Evolutionary conservation across 805 yeast genomes (phyloP), one percentile per base, ranked within the genome.

Genomic region (Ascoidea asiatica): DNA sequence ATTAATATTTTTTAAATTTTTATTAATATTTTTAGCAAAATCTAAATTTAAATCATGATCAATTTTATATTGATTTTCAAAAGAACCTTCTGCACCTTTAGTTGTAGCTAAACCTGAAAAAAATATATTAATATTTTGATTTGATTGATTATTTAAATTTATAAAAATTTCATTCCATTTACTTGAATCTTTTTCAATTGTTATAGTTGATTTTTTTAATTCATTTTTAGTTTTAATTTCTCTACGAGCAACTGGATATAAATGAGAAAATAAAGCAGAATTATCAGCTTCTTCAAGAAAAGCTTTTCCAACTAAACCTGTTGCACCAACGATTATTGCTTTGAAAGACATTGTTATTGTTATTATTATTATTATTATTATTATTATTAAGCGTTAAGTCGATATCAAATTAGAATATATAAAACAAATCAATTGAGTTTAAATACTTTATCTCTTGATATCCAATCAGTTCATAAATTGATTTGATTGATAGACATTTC

Each of bases 101-200:
- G 94, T 85, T 5, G 95, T 82, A 5, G 89, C 95, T 51, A 88
- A 71, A 0, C 79, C 77, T 2, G 85, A 74, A 50, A 82, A 73
- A 45, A 80, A 65, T 3, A 65, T 63, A 22, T 71, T 67, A 8
- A 67, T 54, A 3, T 51, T 53, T 20, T 62, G 56, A 29, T 62
- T 56, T 17, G 56, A 37, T 54, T 56, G 38, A 19, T 44, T 46
- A 21, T 52, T 21, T 21, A 49, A 18, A 21, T 52, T 21, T 21
- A 49, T 19, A 48, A 53, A 43, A 50, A 73, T 61, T 11, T 66
- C 56, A 2, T 60, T 58, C 89, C 92, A 84, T 38, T 68, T 64
- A 1, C 55, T 53, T 6, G 70, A 53, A 50, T 79, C 77, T 13
- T 58, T 50, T 39, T 73, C 75, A 6, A 73, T 59, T 2, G 75